phyloP scores from a whole-genome alignment of 78 protist species.

The Capsaspora owczarzaki region DNA sequence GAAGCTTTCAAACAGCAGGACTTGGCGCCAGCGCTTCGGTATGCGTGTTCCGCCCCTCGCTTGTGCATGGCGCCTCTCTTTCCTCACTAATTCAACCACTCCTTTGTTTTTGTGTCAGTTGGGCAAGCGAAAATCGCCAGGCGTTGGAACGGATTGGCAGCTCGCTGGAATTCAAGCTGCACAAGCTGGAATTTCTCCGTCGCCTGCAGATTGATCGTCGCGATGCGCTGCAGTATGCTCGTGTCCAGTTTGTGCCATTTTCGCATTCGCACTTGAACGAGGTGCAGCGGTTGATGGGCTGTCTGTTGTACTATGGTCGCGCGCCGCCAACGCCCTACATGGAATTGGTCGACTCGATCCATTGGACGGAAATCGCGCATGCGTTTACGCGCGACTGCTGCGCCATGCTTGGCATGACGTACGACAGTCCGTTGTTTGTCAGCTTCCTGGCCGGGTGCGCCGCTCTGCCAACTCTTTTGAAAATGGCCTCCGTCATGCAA shows the following conservation, averaged over 20 bases:
- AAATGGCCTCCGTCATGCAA: constrained; percentile 33
- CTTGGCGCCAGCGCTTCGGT: constrained; percentile 4
- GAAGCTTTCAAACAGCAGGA: not conserved
- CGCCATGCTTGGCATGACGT: constrained; percentile 32
- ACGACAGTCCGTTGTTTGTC: constrained; percentile 36
- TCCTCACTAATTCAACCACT: too few species aligned
- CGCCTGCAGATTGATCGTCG: not conserved
- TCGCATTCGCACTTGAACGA: constrained; percentile 25
- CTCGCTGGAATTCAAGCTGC: constrained; percentile 42
- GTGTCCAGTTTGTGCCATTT: constrained; percentile 17
- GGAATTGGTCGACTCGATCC: constrained; percentile 8
- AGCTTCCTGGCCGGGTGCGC: constrained; percentile 41
- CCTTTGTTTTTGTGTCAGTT: too few species aligned
- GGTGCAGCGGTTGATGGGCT: constrained; percentile 44
- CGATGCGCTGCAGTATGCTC: constrained; percentile 45
- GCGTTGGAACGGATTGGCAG: constrained; percentile 18
- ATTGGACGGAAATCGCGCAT: constrained; percentile 32
- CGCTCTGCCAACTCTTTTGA: constrained; percentile 54
- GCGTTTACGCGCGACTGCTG: constrained; percentile 21
- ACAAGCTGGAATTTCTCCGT: constrained; percentile 32
- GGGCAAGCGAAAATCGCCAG: not conserved
- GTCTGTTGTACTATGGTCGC: constrained; percentile 29
- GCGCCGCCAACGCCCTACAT: constrained; percentile 46
- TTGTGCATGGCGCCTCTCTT: too few species aligned
- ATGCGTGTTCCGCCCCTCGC: too few species aligned